Percentiles rank a stretch among this genome's conserved stretches.
phyloP scores from a whole-genome alignment of 2,329 filamentous ascomycete species.

The Calonectria pteridis region DNA sequence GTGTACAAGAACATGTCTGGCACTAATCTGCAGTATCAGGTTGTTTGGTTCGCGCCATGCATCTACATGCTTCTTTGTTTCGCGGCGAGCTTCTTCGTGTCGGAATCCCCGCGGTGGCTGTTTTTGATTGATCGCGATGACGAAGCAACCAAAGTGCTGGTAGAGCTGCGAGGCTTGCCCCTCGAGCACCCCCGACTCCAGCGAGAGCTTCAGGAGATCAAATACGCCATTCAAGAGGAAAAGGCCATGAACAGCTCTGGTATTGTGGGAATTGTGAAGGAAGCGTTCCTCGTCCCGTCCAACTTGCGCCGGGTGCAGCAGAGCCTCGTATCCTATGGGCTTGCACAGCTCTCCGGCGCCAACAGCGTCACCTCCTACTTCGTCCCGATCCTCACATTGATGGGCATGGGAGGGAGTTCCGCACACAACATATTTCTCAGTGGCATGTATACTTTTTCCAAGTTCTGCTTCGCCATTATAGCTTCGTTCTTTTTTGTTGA shows the following conservation, averaged over 20 bases:
- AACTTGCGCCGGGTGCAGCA: slow-evolving; percentile 57
- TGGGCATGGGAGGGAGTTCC: slow-evolving; percentile 38
- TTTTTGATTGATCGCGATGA: slow-evolving; percentile 46
- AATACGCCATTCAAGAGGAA: slow-evolving; percentile 37
- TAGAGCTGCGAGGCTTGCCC: slow-evolving; percentile 42
- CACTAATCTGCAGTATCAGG: slow-evolving; percentile 43
- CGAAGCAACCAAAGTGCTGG: slow-evolving; percentile 37
- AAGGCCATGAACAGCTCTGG: slow-evolving; percentile 18
- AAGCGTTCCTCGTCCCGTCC: slow-evolving; percentile 50
- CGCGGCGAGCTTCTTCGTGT: slow-evolving; percentile 49
- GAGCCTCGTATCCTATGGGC: slow-evolving; percentile 50
- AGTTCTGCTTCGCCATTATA: slow-evolving; percentile 56
- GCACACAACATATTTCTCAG: slow-evolving; percentile 52
- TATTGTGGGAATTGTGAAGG: slow-evolving; percentile 45
- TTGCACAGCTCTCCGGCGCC: slow-evolving; percentile 59
- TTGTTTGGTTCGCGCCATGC: slow-evolving; percentile 41
- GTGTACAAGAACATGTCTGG: slow-evolving; percentile 33
- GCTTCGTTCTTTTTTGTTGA: slow-evolving; percentile 60
- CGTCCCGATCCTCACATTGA: slow-evolving; percentile 55
- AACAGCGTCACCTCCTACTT: slow-evolving; percentile 59
- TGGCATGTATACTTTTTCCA: slow-evolving; percentile 58
- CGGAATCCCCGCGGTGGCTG: slow-evolving; percentile 53
- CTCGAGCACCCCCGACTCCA: slow-evolving; percentile 41
- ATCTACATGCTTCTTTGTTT: slow-evolving; percentile 44
- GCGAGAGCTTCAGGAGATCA: slow-evolving; percentile 47